Conservation (phyloP, 2,329 filamentous ascomycete genomes). For the Penicillium nordicum region DNA sequence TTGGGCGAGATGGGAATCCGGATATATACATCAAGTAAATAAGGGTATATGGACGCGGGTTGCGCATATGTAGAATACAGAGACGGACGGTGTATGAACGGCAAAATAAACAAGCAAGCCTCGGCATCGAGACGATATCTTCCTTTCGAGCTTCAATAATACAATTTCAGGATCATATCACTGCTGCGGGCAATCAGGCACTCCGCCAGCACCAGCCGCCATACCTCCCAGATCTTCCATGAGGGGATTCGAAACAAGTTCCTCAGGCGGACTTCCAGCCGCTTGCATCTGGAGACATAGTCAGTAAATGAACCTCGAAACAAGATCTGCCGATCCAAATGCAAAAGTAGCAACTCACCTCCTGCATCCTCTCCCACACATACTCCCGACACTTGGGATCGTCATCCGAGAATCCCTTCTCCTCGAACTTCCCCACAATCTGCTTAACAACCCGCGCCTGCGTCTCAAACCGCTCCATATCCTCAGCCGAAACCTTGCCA, state of each 20-base stretch:
- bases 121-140: background rate
- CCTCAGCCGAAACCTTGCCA: constrained; percentile 59
- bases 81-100: constrained; percentile 6
- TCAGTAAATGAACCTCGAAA: constrained; percentile 6
- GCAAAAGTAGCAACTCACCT: constrained; percentile 56
- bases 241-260: constrained; percentile 62
- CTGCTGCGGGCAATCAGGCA: constrained; percentile 62
- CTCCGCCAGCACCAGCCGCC: constrained; percentile 57
- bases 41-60: constrained; percentile 33
- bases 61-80: constrained; percentile 30
- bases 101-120: background rate
- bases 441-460: constrained; percentile 77
- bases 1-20: background rate
- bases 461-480: constrained; percentile 74
- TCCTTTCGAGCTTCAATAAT: background rate
- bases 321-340: background rate
- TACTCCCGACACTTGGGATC: constrained; percentile 81
- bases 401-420: constrained; percentile 73
- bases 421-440: constrained; percentile 87
- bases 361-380: constrained; percentile 96
- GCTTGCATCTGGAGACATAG: constrained; percentile 80
- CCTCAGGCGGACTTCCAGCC: constrained; percentile 81
- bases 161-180: constrained; percentile 29
- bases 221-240: constrained; percentile 72
- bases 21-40: constrained; percentile 16